Base-by-base conservation (phyloP, 2,329 filamentous ascomycete genomes). In the Mariannaea sp. region DNA sequence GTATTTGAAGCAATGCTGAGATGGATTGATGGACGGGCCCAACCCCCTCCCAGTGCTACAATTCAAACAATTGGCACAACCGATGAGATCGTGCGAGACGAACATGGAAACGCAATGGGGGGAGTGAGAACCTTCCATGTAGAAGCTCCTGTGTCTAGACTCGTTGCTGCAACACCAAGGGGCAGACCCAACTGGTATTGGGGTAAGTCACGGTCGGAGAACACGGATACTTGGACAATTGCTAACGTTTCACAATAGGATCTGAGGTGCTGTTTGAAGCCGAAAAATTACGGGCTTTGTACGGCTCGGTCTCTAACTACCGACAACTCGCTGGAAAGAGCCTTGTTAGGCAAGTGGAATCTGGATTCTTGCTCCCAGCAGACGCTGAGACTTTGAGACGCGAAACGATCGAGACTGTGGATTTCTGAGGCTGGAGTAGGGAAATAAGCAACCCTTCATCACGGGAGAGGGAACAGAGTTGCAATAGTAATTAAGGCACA, bases 81-180 rank as follows among this genome's bases (percentile, higher is more conserved):
- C 8, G 56, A 58, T 33, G 53, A 60, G 10, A 55, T 60, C 17
- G n/a, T 56, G 6, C 24, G 56, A 6, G 58, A 58, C 32, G 49
- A 56, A 12, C 47, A 60, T 49, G 58, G 56, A 2, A 60, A 60
- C 44, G 58, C 58, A 2, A n/a, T 50, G 4, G 58, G 56, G 4
- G 58, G 58, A 7, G 56, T 58, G 1, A 50, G 53, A 39, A 58
- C 49, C 7, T 4, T 60, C 17, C 58, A 60, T 19, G 55, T 22
- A 1, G 53, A 60, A 10, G 58, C 49, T 3, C 58, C 56, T 4
- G 13, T 60, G 19, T 32, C 56, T 2, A 49, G 52, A 27, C 10
- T 60, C 30, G 56, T 60, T 10, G 56, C 56, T 7, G 58, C 58
- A 5, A 60, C 58, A n/a, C 56, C 58, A 20, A 60, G 56, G 27